phyloP scores from a whole-genome alignment of 371 early-diverging fungal species.

The Apophysomyces ossiformis region DNA sequence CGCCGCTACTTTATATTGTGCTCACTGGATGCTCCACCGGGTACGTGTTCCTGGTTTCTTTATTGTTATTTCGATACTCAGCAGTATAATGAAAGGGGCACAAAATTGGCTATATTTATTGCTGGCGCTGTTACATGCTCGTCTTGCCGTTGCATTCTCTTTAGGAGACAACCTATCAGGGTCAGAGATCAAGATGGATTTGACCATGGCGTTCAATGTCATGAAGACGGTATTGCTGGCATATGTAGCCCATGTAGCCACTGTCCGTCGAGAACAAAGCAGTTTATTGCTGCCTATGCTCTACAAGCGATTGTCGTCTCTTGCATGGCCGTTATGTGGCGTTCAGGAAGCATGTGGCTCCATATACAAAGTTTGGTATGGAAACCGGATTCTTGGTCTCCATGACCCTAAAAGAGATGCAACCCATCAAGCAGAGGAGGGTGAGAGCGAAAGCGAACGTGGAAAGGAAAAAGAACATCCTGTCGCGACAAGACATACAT shows the following conservation, averaged over 20 bases:
- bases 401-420: background rate
- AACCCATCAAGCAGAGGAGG: background rate
- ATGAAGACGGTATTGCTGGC: conserved; percentile 10
- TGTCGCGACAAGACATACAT: too few species aligned
- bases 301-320: conserved; percentile 7
- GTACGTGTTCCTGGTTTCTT: background rate
- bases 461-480: background rate
- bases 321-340: conserved; percentile 8
- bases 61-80: background rate
- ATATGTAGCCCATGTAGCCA: conserved; percentile 5
- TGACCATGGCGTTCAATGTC: conserved; percentile 5
- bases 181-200: background rate
- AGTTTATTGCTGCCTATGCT: background rate
- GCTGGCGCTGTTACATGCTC: background rate
- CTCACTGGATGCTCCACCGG: background rate
- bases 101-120: background rate
- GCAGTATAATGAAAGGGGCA: background rate
- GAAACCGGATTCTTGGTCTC: background rate
- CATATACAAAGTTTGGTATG: background rate
- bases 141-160: background rate
- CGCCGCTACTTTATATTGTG: too few species aligned
- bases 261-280: conserved; percentile 4
- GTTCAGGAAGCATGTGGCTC: conserved; percentile 9
- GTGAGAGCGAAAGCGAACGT: background rate
- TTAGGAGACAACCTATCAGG: background rate